phyloP scores from a whole-genome alignment of 805 yeast species.

The Sungouiella thailandica region DNA sequence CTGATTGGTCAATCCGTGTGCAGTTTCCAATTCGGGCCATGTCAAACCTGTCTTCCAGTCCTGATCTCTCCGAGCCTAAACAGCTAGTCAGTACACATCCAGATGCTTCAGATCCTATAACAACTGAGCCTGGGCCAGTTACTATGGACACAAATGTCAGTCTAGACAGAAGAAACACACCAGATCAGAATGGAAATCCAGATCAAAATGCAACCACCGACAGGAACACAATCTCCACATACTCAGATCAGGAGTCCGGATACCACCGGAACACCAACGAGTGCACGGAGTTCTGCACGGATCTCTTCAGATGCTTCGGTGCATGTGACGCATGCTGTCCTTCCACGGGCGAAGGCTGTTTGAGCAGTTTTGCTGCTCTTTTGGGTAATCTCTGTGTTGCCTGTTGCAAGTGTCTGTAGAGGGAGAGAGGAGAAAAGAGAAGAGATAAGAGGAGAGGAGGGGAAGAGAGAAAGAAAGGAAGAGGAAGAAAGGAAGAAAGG shows the following conservation, averaged over 20 bases:
- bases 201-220: conserved; percentile 4
- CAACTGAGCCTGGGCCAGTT: conserved; percentile 10
- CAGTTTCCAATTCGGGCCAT: too few relatives aligned
- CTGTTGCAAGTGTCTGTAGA: conserved; percentile 32
- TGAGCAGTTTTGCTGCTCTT: conserved; percentile 31
- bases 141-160: too few relatives aligned
- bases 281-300: conserved; percentile 39
- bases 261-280: conserved; percentile 35
- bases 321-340: conserved; percentile 38
- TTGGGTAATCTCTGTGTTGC: conserved; percentile 32
- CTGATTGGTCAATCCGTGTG: too few relatives aligned
- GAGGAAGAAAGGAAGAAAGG: too few relatives aligned
- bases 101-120: conserved; percentile 5
- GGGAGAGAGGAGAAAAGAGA: too few relatives aligned
- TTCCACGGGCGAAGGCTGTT: conserved; percentile 36
- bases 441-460: too few relatives aligned
- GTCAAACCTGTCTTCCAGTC: too few relatives aligned
- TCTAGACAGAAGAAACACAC: too few relatives aligned
- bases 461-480: too few relatives aligned
- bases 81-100: conserved; percentile 7
- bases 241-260: conserved; percentile 23
- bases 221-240: conserved; percentile 7
- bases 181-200: too few relatives aligned
- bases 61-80: conserved; percentile 5
- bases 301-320: conserved; percentile 35